Evolutionary conservation across 192 early-diverging fungal genomes (phyloP).

Genomic region (Backusella sp.): DNA sequence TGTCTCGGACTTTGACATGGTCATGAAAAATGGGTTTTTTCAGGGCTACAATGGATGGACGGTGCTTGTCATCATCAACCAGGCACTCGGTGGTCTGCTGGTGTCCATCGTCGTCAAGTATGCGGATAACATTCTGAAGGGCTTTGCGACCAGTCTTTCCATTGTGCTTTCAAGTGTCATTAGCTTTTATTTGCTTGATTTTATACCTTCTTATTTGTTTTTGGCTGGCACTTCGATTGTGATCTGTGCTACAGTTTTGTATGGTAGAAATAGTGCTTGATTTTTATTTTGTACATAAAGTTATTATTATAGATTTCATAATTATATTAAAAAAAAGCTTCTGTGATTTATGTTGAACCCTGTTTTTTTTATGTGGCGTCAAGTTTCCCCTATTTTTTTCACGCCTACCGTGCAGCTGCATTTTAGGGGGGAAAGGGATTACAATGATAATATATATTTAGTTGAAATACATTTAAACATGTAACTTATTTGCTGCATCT

Average conservation of each 20-base stretch:
- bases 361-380: no score
- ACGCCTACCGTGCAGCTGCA: no score
- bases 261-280: slow-evolving; percentile 32
- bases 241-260: slow-evolving; percentile 57
- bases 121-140: slow-evolving; percentile 90
- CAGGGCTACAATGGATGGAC: slow-evolving; percentile 76
- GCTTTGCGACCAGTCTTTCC: slow-evolving; percentile 86
- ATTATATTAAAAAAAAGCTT: not conserved
- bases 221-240: slow-evolving; percentile 64
- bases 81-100: slow-evolving; percentile 83
- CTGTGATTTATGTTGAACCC: no score
- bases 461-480: no score
- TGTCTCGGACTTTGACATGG: slow-evolving; percentile 56
- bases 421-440: no score
- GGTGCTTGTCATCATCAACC: slow-evolving; percentile 70
- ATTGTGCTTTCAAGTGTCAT: slow-evolving; percentile 81
- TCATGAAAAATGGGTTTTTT: slow-evolving; percentile 69
- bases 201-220: slow-evolving; percentile 71
- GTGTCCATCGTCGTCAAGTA: slow-evolving; percentile 89
- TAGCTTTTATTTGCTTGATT: slow-evolving; percentile 76
- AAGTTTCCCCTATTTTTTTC: no score
- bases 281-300: not conserved
- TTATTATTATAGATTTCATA: not conserved
- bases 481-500: no score
- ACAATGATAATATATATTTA: no score